Percentiles rank a stretch among this genome's conserved stretches.
phyloP scores from a whole-genome alignment of 2,329 filamentous ascomycete species.

The Chalara sp. region DNA sequence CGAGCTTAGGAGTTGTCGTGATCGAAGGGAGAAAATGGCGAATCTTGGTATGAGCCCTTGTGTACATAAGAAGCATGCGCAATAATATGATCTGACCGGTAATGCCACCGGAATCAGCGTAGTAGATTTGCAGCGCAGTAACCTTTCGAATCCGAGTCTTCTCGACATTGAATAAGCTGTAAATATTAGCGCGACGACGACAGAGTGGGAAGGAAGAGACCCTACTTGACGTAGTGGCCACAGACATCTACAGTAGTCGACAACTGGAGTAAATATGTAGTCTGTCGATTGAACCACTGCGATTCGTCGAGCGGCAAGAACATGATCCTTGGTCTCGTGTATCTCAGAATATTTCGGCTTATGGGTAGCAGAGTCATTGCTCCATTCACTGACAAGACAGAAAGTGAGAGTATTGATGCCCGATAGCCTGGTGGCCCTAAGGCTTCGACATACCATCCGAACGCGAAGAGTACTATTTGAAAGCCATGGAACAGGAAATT shows the following conservation, averaged over 20 bases:
- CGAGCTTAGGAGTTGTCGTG: no score
- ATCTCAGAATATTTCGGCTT: conserved; percentile 82
- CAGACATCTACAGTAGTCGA: conserved; percentile 73
- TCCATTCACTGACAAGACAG: conserved; percentile 56
- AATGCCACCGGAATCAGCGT: no score
- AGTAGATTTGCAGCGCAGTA: no score
- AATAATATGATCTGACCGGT: no score
- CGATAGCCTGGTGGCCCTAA: no score
- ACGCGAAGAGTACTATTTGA: conserved; percentile 70
- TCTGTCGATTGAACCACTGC: conserved; percentile 91
- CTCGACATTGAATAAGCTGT: conserved; percentile 74
- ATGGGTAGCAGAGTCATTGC: conserved; percentile 89
- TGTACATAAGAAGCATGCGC: no score
- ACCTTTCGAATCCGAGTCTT: no score
- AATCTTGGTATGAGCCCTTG: no score
- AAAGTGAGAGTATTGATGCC: conserved; percentile 83
- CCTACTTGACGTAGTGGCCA: conserved; percentile 90
- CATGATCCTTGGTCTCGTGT: conserved; percentile 76
- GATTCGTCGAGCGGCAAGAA: conserved; percentile 92
- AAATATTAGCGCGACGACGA: not conserved
- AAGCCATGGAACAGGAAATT: conserved; percentile 75
- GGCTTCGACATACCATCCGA: conserved; percentile 87
- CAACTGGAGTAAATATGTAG: conserved; percentile 80
- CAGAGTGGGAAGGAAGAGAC: conserved; percentile 6
- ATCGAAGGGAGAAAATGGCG: no score